Evolutionary conservation across 495 filamentous ascomycete species (phyloP).

Genomic region (Annulohypoxylon moriforme): DNA sequence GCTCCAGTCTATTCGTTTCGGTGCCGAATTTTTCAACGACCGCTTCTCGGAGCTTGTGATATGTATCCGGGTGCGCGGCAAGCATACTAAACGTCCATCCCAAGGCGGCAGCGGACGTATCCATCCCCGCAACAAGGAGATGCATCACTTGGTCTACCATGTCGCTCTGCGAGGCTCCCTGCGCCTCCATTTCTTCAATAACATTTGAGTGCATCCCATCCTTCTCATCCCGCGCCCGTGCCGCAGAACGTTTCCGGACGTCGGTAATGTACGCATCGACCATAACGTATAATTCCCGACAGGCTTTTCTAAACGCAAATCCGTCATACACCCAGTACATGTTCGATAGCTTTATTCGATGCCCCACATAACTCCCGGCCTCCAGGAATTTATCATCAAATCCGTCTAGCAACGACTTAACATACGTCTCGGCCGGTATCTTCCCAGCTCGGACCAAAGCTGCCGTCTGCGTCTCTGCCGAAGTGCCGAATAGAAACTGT

Average conservation of each 20-base stretch:
- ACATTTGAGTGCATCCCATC: conserved; percentile 46
- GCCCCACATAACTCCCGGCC: conserved; percentile 17
- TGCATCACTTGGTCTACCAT: conserved; percentile 61
- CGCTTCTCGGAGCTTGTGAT: conserved; percentile 61
- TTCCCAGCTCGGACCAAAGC: conserved; percentile 24
- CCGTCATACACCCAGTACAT: conserved; percentile 29
- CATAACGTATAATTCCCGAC: conserved; percentile 19
- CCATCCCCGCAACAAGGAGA: conserved; percentile 69
- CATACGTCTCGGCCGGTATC: conserved; percentile 30
- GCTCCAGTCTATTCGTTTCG: conserved; percentile 38
- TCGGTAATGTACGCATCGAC: conserved; percentile 27
- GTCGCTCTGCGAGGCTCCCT: conserved; percentile 42
- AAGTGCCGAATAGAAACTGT: conserved; percentile 71
- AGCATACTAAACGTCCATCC: conserved; percentile 66
- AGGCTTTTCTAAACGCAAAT: not conserved
- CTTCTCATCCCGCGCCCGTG: conserved; percentile 23
- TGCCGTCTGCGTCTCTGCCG: conserved; percentile 34
- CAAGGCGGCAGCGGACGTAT: conserved; percentile 64
- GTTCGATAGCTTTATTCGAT: conserved; percentile 22
- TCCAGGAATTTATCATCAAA: conserved; percentile 40
- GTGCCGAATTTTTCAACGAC: conserved; percentile 63
- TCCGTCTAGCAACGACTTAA: conserved; percentile 33
- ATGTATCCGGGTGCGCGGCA: conserved; percentile 57
- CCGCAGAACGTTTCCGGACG: conserved; percentile 1
- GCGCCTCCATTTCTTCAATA: conserved; percentile 53